Evolutionary conservation across 1,284 basidiomycete species (phyloP), one percentile per base, ranked within the genome.

Genomic region (Erythrobasidium hasegawianum): DNA sequence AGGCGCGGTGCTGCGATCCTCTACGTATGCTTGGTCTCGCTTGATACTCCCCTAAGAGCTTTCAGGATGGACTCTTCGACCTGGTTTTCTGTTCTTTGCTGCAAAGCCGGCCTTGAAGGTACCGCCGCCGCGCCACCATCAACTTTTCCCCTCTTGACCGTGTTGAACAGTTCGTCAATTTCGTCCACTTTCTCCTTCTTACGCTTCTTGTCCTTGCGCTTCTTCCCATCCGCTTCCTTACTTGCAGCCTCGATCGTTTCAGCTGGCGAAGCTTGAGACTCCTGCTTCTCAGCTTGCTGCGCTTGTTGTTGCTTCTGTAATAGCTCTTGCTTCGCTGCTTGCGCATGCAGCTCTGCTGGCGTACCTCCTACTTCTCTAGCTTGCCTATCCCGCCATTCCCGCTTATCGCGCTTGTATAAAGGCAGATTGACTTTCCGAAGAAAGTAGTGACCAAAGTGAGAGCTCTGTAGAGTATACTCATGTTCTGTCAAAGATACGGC

Each of bases 391-490:
- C 85, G 84, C 93, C 93, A 97, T 69, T 90, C 87, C 11, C 89
- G 86, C 14, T 88, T 86, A 65, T 85, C 81, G 43, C 88, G 84
- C 73, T 86, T 83, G 20, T 94, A 82, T 16, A 96, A 79, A 72
- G 88, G 83, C 16, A 97, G 77, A 70, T 89, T 87, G 58, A 96
- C 80, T 73, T 86, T 87, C 45, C 86, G 83, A 41, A 84, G 83
- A 72, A 96, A 90, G 80, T 86, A 95, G 75, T 89, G 90, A 41
- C 91, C 93, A 72, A 86, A 95, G 74, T 83, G 86, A 1, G 88
- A 90, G 5, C 81, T 85, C 0, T 85, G 83, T 20, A 97, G 83
- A 18, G 80, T 79, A 26, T 84, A 82, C 70, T 91, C 87, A 64
- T 89, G 82, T 0, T 83, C 79, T 26, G 90, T 79, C 10, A 95